A percentile compares a stretch with the other conserved stretches of the same genome.
Conservation (phyloP, 257 asterid genomes). For the Fraxinus pennsylvanica region DNA sequence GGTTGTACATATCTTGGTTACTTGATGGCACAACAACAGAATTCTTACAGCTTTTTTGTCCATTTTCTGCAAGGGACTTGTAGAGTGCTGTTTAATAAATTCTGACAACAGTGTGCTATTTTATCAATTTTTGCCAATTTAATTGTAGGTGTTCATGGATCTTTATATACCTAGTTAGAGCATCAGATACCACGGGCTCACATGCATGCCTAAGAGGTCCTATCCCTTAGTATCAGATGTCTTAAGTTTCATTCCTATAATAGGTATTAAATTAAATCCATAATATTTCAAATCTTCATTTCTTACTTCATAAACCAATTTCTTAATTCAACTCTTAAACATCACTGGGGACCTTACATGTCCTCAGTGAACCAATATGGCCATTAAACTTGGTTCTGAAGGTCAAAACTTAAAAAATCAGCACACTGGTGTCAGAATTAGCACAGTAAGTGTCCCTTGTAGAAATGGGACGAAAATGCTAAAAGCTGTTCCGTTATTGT, state of each 20-base stretch:
- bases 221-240: neutral
- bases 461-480: neutral
- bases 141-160: neutral
- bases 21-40: neutral
- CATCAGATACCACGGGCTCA: neutral
- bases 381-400: neutral
- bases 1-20: neutral
- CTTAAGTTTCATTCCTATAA: neutral
- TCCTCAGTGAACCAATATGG: neutral
- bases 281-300: neutral
- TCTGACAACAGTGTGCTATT: neutral
- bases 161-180: neutral
- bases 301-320: neutral
- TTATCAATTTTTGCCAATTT: neutral
- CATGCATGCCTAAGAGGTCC: neutral
- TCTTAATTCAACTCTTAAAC: neutral
- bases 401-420: neutral
- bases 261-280: neutral
- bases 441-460: neutral
- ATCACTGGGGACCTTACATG: neutral
- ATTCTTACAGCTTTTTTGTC: neutral
- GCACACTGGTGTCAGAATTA: neutral
- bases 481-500: neutral
- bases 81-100: neutral
- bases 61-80: neutral